Percentiles rank a stretch among this genome's conserved stretches.
phyloP scores from a whole-genome alignment of 345 rosid genomes.

The Gossypium ekmanianum region DNA sequence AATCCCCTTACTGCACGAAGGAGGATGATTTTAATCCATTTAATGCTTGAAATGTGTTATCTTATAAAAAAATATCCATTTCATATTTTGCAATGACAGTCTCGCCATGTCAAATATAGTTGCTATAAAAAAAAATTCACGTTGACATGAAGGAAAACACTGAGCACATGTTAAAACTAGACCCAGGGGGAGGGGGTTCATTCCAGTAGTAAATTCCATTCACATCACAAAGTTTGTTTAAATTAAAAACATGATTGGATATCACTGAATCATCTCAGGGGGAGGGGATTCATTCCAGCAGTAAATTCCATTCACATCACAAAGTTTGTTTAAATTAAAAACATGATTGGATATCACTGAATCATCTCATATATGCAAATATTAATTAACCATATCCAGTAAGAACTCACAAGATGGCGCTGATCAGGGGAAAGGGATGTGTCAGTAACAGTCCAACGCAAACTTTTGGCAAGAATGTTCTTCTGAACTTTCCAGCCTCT shows the following conservation, averaged over 20 bases:
- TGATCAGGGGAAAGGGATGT: constrained; percentile 88
- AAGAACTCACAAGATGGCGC: constrained; percentile 57
- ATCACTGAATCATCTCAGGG: constrained; percentile 18
- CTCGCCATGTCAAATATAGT: background rate
- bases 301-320: background rate
- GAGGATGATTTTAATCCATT: background rate
- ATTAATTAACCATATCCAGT: constrained; percentile 5
- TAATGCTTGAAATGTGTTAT: background rate
- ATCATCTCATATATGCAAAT: constrained; percentile 13
- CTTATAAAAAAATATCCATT: background rate
- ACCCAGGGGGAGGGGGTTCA: background rate
- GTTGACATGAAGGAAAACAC: background rate
- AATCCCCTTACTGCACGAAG: background rate
- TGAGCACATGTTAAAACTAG: background rate
- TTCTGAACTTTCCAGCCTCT: constrained; percentile 79
- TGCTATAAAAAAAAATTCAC: background rate
- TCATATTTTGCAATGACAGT: background rate
- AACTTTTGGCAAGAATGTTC: constrained; percentile 65
- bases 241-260: background rate
- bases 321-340: background rate
- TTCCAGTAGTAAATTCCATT: background rate
- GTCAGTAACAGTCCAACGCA: constrained; percentile 94
- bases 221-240: constrained; percentile 1
- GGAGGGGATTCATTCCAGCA: background rate
- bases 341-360: constrained; percentile 17